Evolutionary conservation across 805 yeast genomes (phyloP).

Genomic region (Candida coleopterorum): DNA sequence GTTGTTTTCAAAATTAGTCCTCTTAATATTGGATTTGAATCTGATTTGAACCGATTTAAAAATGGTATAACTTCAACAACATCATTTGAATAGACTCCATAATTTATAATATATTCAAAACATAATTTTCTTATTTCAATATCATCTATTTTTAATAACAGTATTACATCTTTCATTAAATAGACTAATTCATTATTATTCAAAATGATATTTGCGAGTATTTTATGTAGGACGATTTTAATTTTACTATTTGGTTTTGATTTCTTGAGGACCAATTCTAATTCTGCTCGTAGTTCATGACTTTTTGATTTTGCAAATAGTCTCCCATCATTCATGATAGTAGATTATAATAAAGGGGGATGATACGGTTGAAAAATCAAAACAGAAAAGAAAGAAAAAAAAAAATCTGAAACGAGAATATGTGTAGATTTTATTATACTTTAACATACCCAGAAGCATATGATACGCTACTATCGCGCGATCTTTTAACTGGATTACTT

Average conservation of each 20-base stretch:
- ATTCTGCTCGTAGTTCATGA: slow-evolving; percentile 36
- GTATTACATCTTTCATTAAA: slow-evolving; percentile 59
- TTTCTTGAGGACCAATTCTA: slow-evolving; percentile 40
- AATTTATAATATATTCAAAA: slow-evolving; percentile 58
- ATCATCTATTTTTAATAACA: slow-evolving; percentile 53
- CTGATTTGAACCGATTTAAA: slow-evolving; percentile 49
- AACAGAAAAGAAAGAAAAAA: slow-evolving; percentile 1
- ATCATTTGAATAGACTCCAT: slow-evolving; percentile 55
- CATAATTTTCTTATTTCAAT: slow-evolving; percentile 68
- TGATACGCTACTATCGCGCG: slow-evolving; percentile 77
- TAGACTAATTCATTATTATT: slow-evolving; percentile 73
- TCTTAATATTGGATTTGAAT: slow-evolving; percentile 44
- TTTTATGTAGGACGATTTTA: slow-evolving; percentile 51
- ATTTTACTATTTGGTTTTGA: slow-evolving; percentile 35
- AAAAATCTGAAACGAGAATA: neutral
- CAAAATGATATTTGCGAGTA: slow-evolving; percentile 78
- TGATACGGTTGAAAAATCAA: slow-evolving; percentile 1
- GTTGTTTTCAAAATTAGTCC: slow-evolving; percentile 62
- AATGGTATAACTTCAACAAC: slow-evolving; percentile 52
- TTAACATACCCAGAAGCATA: slow-evolving; percentile 76
- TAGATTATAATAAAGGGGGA: neutral
- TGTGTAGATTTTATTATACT: slow-evolving; percentile 3
- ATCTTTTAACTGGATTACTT: slow-evolving; percentile 48
- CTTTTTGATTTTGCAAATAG: slow-evolving; percentile 36
- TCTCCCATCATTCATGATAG: slow-evolving; percentile 35